Base-by-base conservation (phyloP, 495 filamentous ascomycete genomes). In the Penicillium robsamsonii region DNA sequence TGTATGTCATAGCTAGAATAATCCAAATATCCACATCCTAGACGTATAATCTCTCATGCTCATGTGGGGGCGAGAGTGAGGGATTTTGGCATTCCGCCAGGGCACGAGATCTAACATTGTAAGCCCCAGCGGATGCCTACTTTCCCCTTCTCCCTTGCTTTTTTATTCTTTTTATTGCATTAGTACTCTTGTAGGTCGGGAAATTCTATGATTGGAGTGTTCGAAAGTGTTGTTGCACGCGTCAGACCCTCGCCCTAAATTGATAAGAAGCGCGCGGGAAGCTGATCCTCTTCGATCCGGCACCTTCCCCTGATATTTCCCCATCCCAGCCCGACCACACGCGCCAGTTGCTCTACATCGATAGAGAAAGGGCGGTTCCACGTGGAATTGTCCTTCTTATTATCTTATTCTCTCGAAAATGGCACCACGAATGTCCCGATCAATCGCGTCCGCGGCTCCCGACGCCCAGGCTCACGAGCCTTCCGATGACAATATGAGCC, bases 401-500 rank as follows among this genome's bases (percentile, higher is more conserved):
- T 30, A 8, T 43, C 49, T 24, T 25, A 31, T 50, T 44, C 35
- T 20, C 54, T 42, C 31, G 55, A 70, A 65, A 46, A 73, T 73
- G 69, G 46, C 64, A 50, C 66, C 63, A 54, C 59, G 60, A 53
- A 64, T 60, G 45, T 64, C 65, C 61, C 63, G 62, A 49, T 57
- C 60, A 33, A 41, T 55, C 56, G 46, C 59, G 58, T 58, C 74
- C 67, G 67, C 68, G 49, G 69, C 73, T 60, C 60, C 68, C 65
- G 69, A 75, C 66, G 59, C 69, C 61, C 63, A 69, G 51, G 47
- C 62, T 27, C 66, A 69, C 49, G 66, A 66, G 38, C 66, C 60
- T 50, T 46, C 60, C 55, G 68, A 73, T 49, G 68, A 70, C 56
- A 66, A 63, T 54, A 75, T 73, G 68, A 69, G 60, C 46, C 66